Conservation (phyloP, 1,284 basidiomycete genomes). For the Tetrapyrgos nigripes region DNA sequence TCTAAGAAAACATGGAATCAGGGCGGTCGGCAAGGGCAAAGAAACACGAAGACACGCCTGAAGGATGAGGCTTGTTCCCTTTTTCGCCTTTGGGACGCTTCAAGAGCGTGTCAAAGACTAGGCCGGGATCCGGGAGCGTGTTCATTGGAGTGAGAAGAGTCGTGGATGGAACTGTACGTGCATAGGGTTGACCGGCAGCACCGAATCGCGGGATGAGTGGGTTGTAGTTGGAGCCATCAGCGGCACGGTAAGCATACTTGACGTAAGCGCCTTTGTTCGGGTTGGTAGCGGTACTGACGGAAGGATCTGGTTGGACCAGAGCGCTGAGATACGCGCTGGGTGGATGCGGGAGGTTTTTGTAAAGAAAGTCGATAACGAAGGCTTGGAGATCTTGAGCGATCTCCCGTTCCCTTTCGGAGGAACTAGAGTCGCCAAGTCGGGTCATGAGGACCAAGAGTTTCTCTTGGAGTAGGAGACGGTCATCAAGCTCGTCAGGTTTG, state of each 20-base stretch:
- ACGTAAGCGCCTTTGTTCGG: constrained; percentile 20
- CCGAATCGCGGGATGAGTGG: constrained; percentile 61
- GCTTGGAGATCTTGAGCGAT: constrained; percentile 51
- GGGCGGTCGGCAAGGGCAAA: constrained; percentile 84
- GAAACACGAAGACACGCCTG: constrained; percentile 70
- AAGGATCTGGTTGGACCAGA: background rate
- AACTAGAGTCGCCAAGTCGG: constrained; percentile 42
- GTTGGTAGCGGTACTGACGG: constrained; percentile 8
- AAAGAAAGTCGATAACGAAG: constrained; percentile 55
- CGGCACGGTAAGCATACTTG: constrained; percentile 57
- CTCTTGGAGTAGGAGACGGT: constrained; percentile 65
- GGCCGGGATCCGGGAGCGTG: constrained; percentile 67
- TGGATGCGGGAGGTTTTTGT: constrained; percentile 75
- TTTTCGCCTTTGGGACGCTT: constrained; percentile 56
- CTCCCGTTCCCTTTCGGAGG: constrained; percentile 31
- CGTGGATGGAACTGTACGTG: constrained; percentile 69
- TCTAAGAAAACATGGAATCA: too few species aligned
- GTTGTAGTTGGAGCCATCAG: constrained; percentile 68
- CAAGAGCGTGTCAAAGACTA: constrained; percentile 78
- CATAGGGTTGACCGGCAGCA: constrained; percentile 69
- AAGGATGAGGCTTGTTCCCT: constrained; percentile 47
- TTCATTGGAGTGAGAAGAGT: constrained; percentile 44
- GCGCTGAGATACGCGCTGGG: constrained; percentile 54
- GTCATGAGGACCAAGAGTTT: constrained; percentile 61
- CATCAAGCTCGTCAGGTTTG: constrained; percentile 55